These are phyloP conservation scores for Myxozyma melibiosi DNA, from an alignment of 805 yeast genomes.

Conservation along the genomic window DNA sequence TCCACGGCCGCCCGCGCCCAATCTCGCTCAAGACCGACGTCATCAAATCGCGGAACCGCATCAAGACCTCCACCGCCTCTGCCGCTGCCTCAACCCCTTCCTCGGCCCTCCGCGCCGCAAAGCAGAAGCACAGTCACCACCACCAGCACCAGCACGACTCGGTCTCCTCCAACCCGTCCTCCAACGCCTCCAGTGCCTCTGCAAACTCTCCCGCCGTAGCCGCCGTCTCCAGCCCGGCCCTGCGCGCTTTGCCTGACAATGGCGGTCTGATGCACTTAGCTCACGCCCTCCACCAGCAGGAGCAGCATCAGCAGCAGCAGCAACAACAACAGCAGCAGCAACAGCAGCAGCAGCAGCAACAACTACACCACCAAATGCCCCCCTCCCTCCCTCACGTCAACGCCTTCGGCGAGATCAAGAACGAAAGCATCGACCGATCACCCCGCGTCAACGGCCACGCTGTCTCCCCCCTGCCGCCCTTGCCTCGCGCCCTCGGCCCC, in stretches of 20 bases:
- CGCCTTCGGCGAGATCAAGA: conserved; percentile 22
- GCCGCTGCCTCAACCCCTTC: conserved; percentile 5
- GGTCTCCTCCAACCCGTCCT: conserved; percentile 1
- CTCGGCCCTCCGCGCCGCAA: conserved; percentile 4
- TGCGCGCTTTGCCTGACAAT: conserved; percentile 18
- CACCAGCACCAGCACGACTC: conserved; percentile 5
- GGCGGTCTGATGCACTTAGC: conserved; percentile 30
- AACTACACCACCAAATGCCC: conserved; percentile 8
- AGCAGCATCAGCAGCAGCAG: conserved; percentile 12
- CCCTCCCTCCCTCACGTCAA: conserved; percentile 10
- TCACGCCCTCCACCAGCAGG: conserved; percentile 29
- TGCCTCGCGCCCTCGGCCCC: conserved; percentile 29
- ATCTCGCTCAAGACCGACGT: conserved; percentile 89
- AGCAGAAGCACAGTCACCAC: conserved; percentile 7
- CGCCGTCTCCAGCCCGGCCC: conserved; percentile 10
- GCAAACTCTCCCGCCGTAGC: conserved; percentile 6
- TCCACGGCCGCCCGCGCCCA: conserved; percentile 92
- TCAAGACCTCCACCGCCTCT: conserved; percentile 45
- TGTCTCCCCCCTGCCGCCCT: conserved; percentile 24
- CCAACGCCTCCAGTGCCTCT: not conserved
- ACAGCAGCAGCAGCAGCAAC: conserved; percentile 17
- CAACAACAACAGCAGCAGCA: conserved; percentile 20
- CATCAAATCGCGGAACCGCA: conserved; percentile 86
- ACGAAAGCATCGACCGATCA: conserved; percentile 14
- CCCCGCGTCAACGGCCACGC: conserved; percentile 12